These are phyloP conservation scores for Leptographium galeiforme DNA, from an alignment of 2,329 filamentous ascomycete genomes.

Conservation along the genomic window DNA sequence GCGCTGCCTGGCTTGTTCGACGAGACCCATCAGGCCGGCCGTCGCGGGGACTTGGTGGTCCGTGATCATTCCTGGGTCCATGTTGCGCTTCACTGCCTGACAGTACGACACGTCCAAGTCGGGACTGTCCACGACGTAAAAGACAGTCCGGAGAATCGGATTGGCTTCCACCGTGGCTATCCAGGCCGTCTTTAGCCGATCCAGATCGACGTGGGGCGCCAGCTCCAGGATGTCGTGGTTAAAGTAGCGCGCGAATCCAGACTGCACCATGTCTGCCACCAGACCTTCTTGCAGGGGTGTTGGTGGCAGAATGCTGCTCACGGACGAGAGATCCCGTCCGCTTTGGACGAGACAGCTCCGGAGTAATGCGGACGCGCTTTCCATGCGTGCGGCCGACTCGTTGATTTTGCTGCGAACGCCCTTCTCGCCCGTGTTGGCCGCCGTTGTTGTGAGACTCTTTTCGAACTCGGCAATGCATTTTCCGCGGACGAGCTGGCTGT, in stretches of 20 bases:
- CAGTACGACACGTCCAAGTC: conserved; percentile 35
- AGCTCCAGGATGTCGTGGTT: conserved; percentile 69
- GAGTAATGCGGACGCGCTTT: conserved; percentile 16
- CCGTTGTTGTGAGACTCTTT: conserved; percentile 10
- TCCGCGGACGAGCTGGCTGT: conserved; percentile 65
- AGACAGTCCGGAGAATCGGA: conserved; percentile 64
- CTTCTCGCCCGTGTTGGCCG: background rate
- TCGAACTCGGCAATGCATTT: conserved; percentile 55
- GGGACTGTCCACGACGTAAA: conserved; percentile 51
- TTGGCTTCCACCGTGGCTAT: conserved; percentile 40
- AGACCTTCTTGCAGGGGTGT: conserved; percentile 82
- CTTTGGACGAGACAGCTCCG: conserved; percentile 21
- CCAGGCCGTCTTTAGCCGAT: conserved; percentile 49
- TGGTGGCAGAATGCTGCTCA: conserved; percentile 54
- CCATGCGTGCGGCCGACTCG: background rate
- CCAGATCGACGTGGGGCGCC: conserved; percentile 35
- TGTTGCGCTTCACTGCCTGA: conserved; percentile 26
- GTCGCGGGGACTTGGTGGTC: conserved; percentile 14
- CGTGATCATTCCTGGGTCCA: conserved; percentile 9
- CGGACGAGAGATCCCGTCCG: conserved; percentile 21
- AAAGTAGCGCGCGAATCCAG: conserved; percentile 64
- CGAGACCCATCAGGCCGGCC: conserved; percentile 23
- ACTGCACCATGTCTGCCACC: conserved; percentile 67
- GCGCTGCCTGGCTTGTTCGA: conserved; percentile 20
- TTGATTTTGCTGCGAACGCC: too few relatives aligned